Evolutionary conservation across 2,329 filamentous ascomycete species (phyloP).

Genomic region (Penicillium palitans): DNA sequence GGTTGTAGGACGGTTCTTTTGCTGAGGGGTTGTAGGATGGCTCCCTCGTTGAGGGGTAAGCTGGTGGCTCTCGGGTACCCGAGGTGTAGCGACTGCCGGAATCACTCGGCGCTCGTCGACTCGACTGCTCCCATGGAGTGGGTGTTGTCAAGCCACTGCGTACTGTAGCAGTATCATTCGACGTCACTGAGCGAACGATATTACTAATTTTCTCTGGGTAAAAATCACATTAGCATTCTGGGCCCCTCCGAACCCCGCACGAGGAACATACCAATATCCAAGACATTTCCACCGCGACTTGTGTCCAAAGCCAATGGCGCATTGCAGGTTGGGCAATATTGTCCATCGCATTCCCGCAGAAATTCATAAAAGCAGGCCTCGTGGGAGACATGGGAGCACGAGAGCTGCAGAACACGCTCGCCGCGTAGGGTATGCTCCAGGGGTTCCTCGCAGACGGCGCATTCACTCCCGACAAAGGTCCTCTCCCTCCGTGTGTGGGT

Average conservation of each 20-base stretch:
- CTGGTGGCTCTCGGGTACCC: slow-evolving; percentile 13
- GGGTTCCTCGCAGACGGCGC: slow-evolving; percentile 94
- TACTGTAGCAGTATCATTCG: slow-evolving; percentile 59
- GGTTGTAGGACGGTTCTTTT: slow-evolving; percentile 22
- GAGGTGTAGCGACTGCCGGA: slow-evolving; percentile 29
- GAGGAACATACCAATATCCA: slow-evolving; percentile 73
- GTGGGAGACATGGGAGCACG: slow-evolving; percentile 94
- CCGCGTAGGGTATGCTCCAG: slow-evolving; percentile 92
- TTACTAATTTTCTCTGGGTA: slow-evolving; percentile 85
- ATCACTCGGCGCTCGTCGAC: slow-evolving; percentile 36
- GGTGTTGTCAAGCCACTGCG: slow-evolving; percentile 58
- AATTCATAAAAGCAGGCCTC: slow-evolving; percentile 99
- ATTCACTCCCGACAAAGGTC: slow-evolving; percentile 93
- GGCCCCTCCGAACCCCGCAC: slow-evolving; percentile 6
- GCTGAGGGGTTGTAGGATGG: slow-evolving; percentile 25
- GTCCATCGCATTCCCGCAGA: slow-evolving; percentile 89
- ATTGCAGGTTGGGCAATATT: slow-evolving; percentile 92
- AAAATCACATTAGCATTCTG: background rate
- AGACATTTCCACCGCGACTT: slow-evolving; percentile 85
- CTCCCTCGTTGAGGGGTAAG: slow-evolving; percentile 5
- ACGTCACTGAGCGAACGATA: slow-evolving; percentile 80
- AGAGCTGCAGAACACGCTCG: slow-evolving; percentile 92
- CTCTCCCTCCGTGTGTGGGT: slow-evolving; percentile 80
- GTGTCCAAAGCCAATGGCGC: slow-evolving; percentile 89
- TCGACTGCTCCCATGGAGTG: slow-evolving; percentile 57